A percentile compares a stretch with the other conserved stretches of the same genome.
phyloP scores from a whole-genome alignment of 2,329 filamentous ascomycete genomes.

The Thielaviopsis cerberus region DNA sequence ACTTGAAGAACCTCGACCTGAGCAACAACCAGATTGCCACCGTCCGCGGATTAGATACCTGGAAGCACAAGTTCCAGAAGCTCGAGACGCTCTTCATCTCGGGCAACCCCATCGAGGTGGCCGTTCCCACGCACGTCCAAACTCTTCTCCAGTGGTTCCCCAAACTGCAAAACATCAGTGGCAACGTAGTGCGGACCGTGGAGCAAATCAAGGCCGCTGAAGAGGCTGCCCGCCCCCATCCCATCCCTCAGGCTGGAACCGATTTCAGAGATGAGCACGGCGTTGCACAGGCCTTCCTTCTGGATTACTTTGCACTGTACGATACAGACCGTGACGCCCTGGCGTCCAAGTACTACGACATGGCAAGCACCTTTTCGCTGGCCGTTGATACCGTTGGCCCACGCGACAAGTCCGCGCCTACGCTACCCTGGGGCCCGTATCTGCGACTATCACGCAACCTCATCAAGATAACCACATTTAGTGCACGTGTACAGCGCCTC shows the following conservation, averaged over 20 bases:
- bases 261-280: conserved; percentile 57
- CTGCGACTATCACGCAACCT: conserved; percentile 65
- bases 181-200: conserved; percentile 51
- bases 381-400: conserved; percentile 45
- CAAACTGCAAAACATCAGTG: conserved; percentile 59
- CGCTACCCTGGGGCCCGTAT: conserved; percentile 52
- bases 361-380: conserved; percentile 55
- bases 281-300: conserved; percentile 58
- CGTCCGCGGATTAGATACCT: conserved; percentile 48
- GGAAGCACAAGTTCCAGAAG: conserved; percentile 60
- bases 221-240: conserved; percentile 30
- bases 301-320: conserved; percentile 54
- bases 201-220: conserved; percentile 44
- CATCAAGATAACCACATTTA: conserved; percentile 42
- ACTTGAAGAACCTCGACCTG: conserved; percentile 74
- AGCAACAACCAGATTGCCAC: conserved; percentile 63
- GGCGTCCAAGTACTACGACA: conserved; percentile 53
- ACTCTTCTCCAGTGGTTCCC: conserved; percentile 71
- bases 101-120: conserved; percentile 53
- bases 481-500: conserved; percentile 44
- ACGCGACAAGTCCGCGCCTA: conserved; percentile 27
- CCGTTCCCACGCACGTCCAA: conserved; percentile 40
- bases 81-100: conserved; percentile 66
- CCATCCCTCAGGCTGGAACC: conserved; percentile 44
- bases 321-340: conserved; percentile 52